Conservation (phyloP, 768 basidiomycete genomes). For the Paxillus involutus region DNA sequence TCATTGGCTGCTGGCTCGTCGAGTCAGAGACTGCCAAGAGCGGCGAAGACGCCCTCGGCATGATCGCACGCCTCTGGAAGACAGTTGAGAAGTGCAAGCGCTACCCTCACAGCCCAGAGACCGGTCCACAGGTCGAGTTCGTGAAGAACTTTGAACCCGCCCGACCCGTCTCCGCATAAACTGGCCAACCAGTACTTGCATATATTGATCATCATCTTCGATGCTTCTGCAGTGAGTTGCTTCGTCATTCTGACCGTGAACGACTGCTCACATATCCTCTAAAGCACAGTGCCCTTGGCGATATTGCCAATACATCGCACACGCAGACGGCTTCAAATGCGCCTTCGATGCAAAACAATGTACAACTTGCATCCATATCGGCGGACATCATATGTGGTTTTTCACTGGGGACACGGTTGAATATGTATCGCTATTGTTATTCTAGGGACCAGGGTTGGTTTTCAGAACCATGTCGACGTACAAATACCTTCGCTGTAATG, state of each 20-base stretch:
- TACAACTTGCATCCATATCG: slow-evolving; percentile 1
- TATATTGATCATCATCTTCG: neutral
- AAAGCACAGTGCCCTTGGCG: neutral
- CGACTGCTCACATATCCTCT: neutral
- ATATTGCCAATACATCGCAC: neutral
- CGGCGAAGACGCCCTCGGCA: slow-evolving; percentile 61
- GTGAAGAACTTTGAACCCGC: slow-evolving; percentile 55
- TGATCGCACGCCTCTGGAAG: slow-evolving; percentile 71
- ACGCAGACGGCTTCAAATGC: neutral
- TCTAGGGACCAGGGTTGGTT: too few species aligned
- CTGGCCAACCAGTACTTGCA: neutral
- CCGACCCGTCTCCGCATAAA: slow-evolving; percentile 11
- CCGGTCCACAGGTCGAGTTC: slow-evolving; percentile 75
- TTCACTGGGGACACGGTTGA: neutral
- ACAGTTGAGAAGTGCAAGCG: slow-evolving; percentile 75
- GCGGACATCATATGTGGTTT: neutral
- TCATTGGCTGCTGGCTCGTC: slow-evolving; percentile 76
- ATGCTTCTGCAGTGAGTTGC: neutral
- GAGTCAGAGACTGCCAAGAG: slow-evolving; percentile 60
- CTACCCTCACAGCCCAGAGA: slow-evolving; percentile 78
- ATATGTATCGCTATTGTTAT: slow-evolving; percentile 5
- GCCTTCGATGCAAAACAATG: slow-evolving; percentile 6
- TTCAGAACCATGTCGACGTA: neutral
- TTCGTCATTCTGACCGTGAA: neutral
- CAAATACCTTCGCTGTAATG: neutral